These are phyloP conservation scores for Cornus kousa DNA, from an alignment of 148 eudicot genomes.

Conservation along the genomic window DNA sequence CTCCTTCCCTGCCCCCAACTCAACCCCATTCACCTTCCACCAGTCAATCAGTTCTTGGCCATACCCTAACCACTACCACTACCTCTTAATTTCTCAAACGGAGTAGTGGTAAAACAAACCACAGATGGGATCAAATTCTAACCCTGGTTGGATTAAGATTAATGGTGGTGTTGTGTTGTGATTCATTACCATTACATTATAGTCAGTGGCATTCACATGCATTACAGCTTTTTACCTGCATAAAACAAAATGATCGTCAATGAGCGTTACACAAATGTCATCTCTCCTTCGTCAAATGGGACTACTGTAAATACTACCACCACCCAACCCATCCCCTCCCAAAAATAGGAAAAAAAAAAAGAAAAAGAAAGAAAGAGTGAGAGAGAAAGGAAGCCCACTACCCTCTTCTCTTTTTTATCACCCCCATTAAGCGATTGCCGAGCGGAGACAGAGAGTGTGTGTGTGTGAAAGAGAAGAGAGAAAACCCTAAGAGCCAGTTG, in stretches of 20 bases:
- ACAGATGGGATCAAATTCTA: neutral
- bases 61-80: neutral
- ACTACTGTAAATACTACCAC: neutral
- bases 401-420: neutral
- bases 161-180: too few relatives aligned
- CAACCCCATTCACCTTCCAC: constrained; percentile 12
- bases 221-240: neutral
- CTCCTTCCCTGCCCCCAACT: constrained; percentile 23
- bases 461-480: neutral
- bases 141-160: neutral
- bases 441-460: constrained; percentile 12
- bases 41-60: constrained; percentile 7
- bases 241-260: constrained; percentile 19
- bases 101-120: too few relatives aligned
- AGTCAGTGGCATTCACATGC: neutral
- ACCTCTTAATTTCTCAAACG: neutral
- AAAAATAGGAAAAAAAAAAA: neutral
- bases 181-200: too few relatives aligned
- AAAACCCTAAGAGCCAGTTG: neutral
- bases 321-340: neutral
- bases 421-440: constrained; percentile 21
- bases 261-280: constrained; percentile 33
- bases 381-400: neutral
- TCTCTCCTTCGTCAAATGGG: neutral
- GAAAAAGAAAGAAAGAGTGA: neutral